Base-by-base conservation (phyloP, 139 green algal genomes). In the Micromonas commoda region DNA sequence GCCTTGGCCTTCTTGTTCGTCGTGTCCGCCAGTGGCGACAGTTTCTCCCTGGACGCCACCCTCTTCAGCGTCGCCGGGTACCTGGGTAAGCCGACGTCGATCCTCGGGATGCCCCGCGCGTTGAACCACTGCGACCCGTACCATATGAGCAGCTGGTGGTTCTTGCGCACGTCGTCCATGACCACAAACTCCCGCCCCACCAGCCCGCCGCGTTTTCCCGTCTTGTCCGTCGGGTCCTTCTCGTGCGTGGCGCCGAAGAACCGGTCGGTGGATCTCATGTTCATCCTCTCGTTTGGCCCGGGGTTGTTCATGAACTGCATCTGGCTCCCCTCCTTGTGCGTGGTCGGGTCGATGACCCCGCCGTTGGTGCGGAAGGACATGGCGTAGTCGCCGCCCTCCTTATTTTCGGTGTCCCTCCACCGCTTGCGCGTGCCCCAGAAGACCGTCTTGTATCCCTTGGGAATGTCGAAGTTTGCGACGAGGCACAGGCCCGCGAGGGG, bases 61-160 rank as follows among this genome's bases (percentile, higher is more conserved):
- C 68, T 38, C 29, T 75, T 75, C 37, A 38, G 21, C 68, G 67
- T n/a, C 28, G 79, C 70, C 1, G 79, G 79, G 64, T 83, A 80
- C 35, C 53, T 67, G 1, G n/a, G 19, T n/a, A 57, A 77, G 24
- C 79, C 79, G 5, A 80, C 60, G 79, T 83, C 52, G 52, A 69
- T 63, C 28, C 61, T n/a, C 6, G 29, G 13, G 32, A 83, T 83
- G 32, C 29, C 73, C 9, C 51, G 73, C 52, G 39, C 26, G n/a
- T 24, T 34, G 57, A 83, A 80, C 79, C 79, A 83, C 13, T 83
- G 34, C 54, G 71, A 26, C 9, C 79, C 79, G 71, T 83, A 83
- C 32, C 31, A 80, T 24, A 74, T 64, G 9, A 76, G 19, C 28
- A 83, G 29, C 64, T 83, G 79, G 60, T 79, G 57, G 28, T 67